These are phyloP conservation scores for Cadophora malorum DNA, from an alignment of 2,329 filamentous ascomycete species.

Conservation along the genomic window DNA sequence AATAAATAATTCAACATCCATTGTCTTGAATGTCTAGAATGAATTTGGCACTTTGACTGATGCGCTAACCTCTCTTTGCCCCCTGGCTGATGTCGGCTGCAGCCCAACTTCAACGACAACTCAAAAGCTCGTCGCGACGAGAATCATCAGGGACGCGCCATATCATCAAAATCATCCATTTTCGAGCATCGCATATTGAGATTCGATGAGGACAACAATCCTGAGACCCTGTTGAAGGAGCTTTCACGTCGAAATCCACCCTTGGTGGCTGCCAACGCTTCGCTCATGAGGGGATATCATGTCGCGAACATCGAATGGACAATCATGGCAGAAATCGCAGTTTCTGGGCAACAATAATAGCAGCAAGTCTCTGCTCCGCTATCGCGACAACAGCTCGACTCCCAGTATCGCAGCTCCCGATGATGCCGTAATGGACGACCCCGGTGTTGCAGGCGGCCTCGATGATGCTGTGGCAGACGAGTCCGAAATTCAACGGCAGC, in stretches of 20 bases:
- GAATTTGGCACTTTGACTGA: constrained; percentile 4
- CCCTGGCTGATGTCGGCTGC: constrained; percentile 1
- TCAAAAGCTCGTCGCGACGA: constrained; percentile 1
- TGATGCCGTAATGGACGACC: constrained; percentile 53
- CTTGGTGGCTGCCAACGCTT: constrained; percentile 35
- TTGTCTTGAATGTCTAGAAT: not conserved
- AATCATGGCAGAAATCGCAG: constrained; percentile 58
- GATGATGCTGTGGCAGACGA: constrained; percentile 47
- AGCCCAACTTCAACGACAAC: constrained; percentile 2
- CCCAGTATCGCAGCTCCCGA: constrained; percentile 39
- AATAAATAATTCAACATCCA: not conserved
- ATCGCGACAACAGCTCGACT: constrained; percentile 62
- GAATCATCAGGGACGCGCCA: constrained; percentile 18
- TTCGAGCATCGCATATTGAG: constrained; percentile 28
- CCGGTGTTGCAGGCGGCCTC: constrained; percentile 15
- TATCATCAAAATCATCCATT: constrained; percentile 35
- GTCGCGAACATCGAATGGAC: constrained; percentile 36
- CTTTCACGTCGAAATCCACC: constrained; percentile 34
- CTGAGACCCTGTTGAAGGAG: constrained; percentile 38
- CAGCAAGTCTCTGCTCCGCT: constrained; percentile 57
- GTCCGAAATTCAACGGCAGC: constrained; percentile 72
- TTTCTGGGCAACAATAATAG: constrained; percentile 59
- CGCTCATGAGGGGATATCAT: constrained; percentile 35
- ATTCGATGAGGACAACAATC: constrained; percentile 38
- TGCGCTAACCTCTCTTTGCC: not conserved